Evolutionary conservation across 371 early-diverging fungal genomes (phyloP).

Genomic region (Capillidium rhysosporum): DNA sequence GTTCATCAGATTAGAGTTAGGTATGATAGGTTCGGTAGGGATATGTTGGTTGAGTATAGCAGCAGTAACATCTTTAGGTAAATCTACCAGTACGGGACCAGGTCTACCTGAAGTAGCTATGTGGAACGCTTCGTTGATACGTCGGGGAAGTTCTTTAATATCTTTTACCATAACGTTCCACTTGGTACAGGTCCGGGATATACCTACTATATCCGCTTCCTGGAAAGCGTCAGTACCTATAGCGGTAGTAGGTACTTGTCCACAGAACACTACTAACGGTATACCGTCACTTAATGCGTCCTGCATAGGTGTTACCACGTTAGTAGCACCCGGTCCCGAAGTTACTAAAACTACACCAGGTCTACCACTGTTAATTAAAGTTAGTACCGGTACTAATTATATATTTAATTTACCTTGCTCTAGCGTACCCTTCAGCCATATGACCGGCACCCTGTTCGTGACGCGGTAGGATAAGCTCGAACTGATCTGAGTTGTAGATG

Average conservation of each 20-base stretch:
- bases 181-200: constrained; percentile 78
- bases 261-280: constrained; percentile 86
- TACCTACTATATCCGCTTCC: constrained; percentile 92
- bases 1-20: constrained; percentile 35
- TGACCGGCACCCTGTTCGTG: constrained; percentile 98
- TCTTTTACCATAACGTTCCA: constrained; percentile 98
- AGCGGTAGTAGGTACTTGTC: constrained; percentile 80
- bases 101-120: constrained; percentile 92
- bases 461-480: constrained; percentile 83
- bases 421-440: constrained; percentile 95
- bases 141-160: constrained; percentile 81
- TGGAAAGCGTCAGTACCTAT: constrained; percentile 96
- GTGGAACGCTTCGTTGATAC: constrained; percentile 91
- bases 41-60: constrained; percentile 67
- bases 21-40: constrained; percentile 38
- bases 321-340: constrained; percentile 96
- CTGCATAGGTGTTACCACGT: constrained; percentile 92
- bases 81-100: constrained; percentile 91
- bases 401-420: constrained; percentile 45
- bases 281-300: constrained; percentile 89
- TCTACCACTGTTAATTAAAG: constrained; percentile 38
- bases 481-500: constrained; percentile 84
- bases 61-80: constrained; percentile 95
- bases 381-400: constrained; percentile 5
- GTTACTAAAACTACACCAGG: constrained; percentile 92